Percentiles rank a stretch among this genome's conserved stretches.
Conservation (phyloP, 1,139 yeast species). For the Candida neerlandica region DNA sequence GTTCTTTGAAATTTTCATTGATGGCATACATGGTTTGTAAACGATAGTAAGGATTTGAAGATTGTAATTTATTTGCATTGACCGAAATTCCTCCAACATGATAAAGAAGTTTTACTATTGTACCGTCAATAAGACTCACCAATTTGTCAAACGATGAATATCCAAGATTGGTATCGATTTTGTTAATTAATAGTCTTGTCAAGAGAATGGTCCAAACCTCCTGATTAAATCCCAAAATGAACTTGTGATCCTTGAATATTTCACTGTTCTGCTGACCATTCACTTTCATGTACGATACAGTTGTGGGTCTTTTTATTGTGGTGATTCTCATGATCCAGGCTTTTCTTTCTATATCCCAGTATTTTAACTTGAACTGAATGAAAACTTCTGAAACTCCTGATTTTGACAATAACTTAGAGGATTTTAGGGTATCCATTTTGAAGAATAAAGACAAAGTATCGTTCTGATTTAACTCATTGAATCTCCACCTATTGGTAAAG, state of each 20-base stretch:
- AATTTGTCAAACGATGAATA: conserved; percentile 35
- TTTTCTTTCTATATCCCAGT: conserved; percentile 24
- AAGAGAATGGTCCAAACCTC: conserved; percentile 33
- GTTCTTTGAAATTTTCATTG: conserved; percentile 27
- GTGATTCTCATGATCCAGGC: conserved; percentile 32
- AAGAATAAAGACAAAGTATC: conserved; percentile 36
- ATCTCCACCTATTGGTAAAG: conserved; percentile 42
- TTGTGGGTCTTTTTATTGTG: conserved; percentile 34
- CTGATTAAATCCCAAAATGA: conserved; percentile 36
- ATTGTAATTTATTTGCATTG: conserved; percentile 9
- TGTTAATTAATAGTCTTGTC: conserved; percentile 33
- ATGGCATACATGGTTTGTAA: conserved; percentile 24
- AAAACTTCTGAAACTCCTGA: conserved; percentile 25
- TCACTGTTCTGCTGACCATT: conserved; percentile 21
- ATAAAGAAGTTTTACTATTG: conserved; percentile 29
- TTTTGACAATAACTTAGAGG: conserved; percentile 21
- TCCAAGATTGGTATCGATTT: conserved; percentile 39
- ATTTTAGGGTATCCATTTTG: conserved; percentile 33
- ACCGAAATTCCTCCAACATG: conserved; percentile 35
- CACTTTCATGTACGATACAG: conserved; percentile 22
- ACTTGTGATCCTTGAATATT: conserved; percentile 28
- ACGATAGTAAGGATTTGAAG: conserved; percentile 27
- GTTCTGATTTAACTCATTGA: conserved; percentile 22
- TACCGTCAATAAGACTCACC: conserved; percentile 27
- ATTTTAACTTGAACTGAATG: conserved; percentile 36